Evolutionary conservation across 1,139 yeast genomes (phyloP).

Genomic region (Candida tetrigidarum): DNA sequence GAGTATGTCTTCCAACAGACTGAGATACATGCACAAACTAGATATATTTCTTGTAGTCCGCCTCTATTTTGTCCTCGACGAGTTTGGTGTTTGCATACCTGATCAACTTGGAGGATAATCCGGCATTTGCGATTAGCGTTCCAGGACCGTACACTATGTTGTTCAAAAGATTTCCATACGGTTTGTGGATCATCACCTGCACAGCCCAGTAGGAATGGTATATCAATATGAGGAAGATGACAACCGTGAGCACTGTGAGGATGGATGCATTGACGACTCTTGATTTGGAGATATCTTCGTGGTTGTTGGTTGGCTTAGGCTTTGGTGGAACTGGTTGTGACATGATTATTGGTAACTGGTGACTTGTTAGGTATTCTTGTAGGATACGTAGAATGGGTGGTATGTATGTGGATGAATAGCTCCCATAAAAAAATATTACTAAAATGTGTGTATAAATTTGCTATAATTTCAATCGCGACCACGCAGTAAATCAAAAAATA

Average conservation of each 20-base stretch:
- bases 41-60: slow-evolving; percentile 48
- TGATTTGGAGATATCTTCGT: slow-evolving; percentile 36
- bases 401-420: too few relatives aligned
- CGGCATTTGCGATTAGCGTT: slow-evolving; percentile 40
- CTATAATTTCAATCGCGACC: too few relatives aligned
- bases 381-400: too few relatives aligned
- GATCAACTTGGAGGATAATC: slow-evolving; percentile 32
- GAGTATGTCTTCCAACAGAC: neutral
- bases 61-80: slow-evolving; percentile 43
- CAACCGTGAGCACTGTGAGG: slow-evolving; percentile 36
- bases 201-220: slow-evolving; percentile 45
- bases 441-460: too few relatives aligned
- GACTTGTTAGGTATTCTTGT: neutral
- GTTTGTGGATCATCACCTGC: slow-evolving; percentile 29
- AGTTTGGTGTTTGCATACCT: slow-evolving; percentile 35
- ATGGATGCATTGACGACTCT: slow-evolving; percentile 41
- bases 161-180: slow-evolving; percentile 37
- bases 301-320: neutral
- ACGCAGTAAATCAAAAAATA: too few relatives aligned
- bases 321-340: too few relatives aligned
- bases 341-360: too few relatives aligned
- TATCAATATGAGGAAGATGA: slow-evolving; percentile 28
- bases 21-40: neutral
- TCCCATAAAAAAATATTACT: too few relatives aligned
- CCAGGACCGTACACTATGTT: slow-evolving; percentile 46